phyloP scores from a whole-genome alignment of 148 eudicot species.

The Chenopodium quinoa region DNA sequence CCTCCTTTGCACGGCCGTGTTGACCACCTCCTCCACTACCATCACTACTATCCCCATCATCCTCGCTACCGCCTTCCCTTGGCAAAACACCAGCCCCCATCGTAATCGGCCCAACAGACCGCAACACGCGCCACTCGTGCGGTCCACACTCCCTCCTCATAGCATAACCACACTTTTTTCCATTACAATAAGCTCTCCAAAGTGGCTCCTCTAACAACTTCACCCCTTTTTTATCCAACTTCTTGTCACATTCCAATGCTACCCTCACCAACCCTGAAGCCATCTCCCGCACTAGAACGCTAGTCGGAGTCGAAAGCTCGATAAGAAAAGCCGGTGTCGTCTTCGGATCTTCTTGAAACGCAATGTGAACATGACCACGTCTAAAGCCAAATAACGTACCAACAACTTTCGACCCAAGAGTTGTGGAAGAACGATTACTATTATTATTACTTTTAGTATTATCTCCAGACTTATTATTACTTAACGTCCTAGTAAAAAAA shows the following conservation, averaged over 20 bases:
- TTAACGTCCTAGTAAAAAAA: conserved; percentile 36
- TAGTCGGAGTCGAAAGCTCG: conserved; percentile 56
- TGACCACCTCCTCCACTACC: neutral
- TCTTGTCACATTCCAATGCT: conserved; percentile 67
- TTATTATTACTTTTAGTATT: conserved; percentile 2
- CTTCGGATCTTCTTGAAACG: conserved; percentile 49
- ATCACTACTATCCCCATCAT: conserved; percentile 27
- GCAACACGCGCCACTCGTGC: conserved; percentile 67
- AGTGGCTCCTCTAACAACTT: conserved; percentile 69
- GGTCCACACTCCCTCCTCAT: conserved; percentile 58
- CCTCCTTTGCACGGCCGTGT: conserved; percentile 26
- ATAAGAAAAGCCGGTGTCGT: conserved; percentile 48
- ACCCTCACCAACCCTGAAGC: conserved; percentile 75
- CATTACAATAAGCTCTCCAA: conserved; percentile 94
- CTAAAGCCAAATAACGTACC: conserved; percentile 69
- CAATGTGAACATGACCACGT: conserved; percentile 61
- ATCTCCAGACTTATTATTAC: conserved; percentile 5
- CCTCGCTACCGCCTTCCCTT: conserved; percentile 13
- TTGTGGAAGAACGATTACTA: conserved; percentile 1
- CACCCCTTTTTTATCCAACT: conserved; percentile 35
- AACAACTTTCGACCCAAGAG: conserved; percentile 55
- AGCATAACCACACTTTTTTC: conserved; percentile 91
- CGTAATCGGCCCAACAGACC: conserved; percentile 62
- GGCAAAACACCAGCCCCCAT: conserved; percentile 98
- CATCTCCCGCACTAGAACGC: conserved; percentile 59